Evolutionary conservation across 2,329 filamentous ascomycete species (phyloP).

Genomic region (Phoma herbarum): DNA sequence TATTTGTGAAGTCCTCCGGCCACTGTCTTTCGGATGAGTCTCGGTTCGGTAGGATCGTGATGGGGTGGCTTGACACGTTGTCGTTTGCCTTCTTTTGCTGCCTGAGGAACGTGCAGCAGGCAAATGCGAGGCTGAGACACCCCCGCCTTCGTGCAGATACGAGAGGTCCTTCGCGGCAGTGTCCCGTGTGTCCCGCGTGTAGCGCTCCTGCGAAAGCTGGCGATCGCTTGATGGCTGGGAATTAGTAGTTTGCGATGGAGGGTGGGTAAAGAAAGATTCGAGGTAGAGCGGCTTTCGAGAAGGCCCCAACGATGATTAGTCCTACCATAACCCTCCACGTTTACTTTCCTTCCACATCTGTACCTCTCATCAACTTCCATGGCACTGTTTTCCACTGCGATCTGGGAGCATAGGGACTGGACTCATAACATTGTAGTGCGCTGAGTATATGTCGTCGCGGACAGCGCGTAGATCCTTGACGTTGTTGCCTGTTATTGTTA

Average conservation of each 20-base stretch:
- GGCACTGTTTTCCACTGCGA: too few species aligned
- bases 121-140: slow-evolving; percentile 21
- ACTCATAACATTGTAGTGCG: too few species aligned
- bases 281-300: too few species aligned
- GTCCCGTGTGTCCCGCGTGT: background rate
- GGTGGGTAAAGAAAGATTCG: background rate
- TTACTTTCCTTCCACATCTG: too few species aligned
- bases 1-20: background rate
- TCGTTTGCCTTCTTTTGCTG: slow-evolving; percentile 15
- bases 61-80: slow-evolving; percentile 20
- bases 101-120: slow-evolving; percentile 12
- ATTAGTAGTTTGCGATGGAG: background rate
- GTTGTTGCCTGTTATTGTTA: too few species aligned
- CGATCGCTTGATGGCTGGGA: background rate
- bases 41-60: background rate
- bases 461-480: too few species aligned
- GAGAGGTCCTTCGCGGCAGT: slow-evolving; percentile 11
- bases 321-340: too few species aligned
- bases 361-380: too few species aligned
- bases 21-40: background rate
- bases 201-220: background rate
- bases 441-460: too few species aligned
- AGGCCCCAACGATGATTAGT: too few species aligned
- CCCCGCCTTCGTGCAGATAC: slow-evolving; percentile 17
- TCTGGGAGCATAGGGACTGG: too few species aligned